A percentile compares a stretch with the other conserved stretches of the same genome.
Conservation (phyloP, 768 basidiomycete genomes). For the Sarcomyxa edulis region DNA sequence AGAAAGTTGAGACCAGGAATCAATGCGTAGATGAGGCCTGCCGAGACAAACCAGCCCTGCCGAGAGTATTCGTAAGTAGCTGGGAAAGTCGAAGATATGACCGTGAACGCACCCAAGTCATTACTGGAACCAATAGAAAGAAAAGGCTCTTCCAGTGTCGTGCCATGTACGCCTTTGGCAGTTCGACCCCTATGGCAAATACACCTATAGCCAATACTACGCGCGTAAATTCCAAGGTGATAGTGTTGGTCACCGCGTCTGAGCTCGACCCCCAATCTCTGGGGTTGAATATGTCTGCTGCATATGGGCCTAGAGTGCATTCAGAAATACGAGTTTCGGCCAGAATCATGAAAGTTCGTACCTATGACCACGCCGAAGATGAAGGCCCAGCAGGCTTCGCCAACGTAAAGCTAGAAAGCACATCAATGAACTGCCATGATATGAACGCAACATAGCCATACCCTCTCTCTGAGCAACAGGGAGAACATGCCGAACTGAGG, state of each 20-base stretch:
- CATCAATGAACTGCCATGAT: constrained; percentile 2
- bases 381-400: constrained; percentile 96
- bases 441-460: constrained; percentile 24
- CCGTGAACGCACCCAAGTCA: constrained; percentile 77
- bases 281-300: constrained; percentile 78
- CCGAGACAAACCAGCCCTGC: constrained; percentile 95
- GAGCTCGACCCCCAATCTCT: constrained; percentile 59
- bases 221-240: constrained; percentile 88
- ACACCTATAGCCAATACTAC: constrained; percentile 95
- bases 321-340: constrained; percentile 6
- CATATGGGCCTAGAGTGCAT: constrained; percentile 63
- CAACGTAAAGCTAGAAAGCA: constrained; percentile 68
- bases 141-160: constrained; percentile 90
- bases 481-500: constrained; percentile 92
- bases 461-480: constrained; percentile 83
- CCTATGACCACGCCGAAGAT: constrained; percentile 89
- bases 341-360: constrained; percentile 22
- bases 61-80: no score
- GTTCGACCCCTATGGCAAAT: constrained; percentile 96
- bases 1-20: constrained; percentile 89
- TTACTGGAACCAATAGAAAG: constrained; percentile 77
- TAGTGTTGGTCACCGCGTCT: constrained; percentile 52
- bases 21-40: constrained; percentile 85
- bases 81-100: constrained; percentile 10
- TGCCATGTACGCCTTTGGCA: constrained; percentile 92